Evolutionary conservation across 495 filamentous ascomycete species (phyloP), one percentile per base, ranked within the genome.

Genomic region (Podospora sp.): DNA sequence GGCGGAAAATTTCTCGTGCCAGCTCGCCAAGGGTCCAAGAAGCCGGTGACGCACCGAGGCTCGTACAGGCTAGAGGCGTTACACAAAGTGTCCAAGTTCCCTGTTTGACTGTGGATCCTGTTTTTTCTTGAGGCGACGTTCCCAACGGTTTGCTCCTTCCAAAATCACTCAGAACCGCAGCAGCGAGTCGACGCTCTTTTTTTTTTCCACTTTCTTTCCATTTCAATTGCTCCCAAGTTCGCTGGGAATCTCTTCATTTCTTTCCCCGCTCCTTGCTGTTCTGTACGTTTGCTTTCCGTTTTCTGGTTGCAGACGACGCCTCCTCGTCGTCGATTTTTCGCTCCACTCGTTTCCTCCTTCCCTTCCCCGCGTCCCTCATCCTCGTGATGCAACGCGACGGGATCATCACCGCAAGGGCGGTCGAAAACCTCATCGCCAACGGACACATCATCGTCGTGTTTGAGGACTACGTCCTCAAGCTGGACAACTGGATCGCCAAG

Each of bases 391-490:
- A 68, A 18, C 71, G 71, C 59, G 68, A 71, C 58, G 40, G 65
- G 76, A 53, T 72, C 20, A 24, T 77, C 24, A 67, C 72, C 26
- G 59, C 70, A 26, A 36, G 58, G 49, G 72, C 72, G 50, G 72
- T 83, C 69, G 70, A 80, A 55, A 65, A 40, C 25, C 68, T 84
- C 69, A 81, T 84, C 53, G 80, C 81, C 51, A 72, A 77, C 51
- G 82, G 81, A 27, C 76, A 75, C 35, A 73, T 66, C 8, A 81
- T 84, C 51, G 76, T 84, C 71, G 82, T 85, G 58, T 75, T 72
- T 58, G 72, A 84, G 26, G 79, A 78, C 51, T 62, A 68, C 20
- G 80, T 82, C n/a, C 75, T 85, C 27, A 71, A 72, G 56, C 77
- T 84, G 58, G 76, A 81, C 65, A 68, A 68, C 7, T 85, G 81